Percentiles rank a stretch among this genome's conserved stretches.
These are phyloP conservation scores for Pholiota adiposa DNA, from an alignment of 1,284 basidiomycete species.

Conservation along the genomic window DNA sequence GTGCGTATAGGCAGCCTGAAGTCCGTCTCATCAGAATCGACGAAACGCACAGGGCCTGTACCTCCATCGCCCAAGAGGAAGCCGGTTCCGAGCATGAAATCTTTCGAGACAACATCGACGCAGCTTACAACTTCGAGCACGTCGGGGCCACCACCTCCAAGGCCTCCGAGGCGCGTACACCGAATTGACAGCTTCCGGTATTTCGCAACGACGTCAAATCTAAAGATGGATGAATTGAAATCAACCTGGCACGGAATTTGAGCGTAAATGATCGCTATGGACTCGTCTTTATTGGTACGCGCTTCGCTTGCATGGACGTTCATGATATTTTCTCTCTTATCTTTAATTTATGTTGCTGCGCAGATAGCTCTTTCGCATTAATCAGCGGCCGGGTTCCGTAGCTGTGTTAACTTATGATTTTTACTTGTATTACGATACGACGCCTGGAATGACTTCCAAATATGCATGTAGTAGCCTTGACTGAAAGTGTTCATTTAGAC, in stretches of 20 bases:
- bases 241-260: constrained; percentile 25
- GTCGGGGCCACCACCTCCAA: not conserved
- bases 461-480: too few relatives aligned
- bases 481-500: too few relatives aligned
- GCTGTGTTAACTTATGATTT: not conserved
- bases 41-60: not conserved
- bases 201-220: constrained; percentile 15
- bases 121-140: not conserved
- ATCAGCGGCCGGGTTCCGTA: constrained; percentile 2
- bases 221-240: constrained; percentile 19
- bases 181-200: constrained; percentile 16
- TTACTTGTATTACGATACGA: not conserved
- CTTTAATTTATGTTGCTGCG: not conserved
- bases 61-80: constrained; percentile 6
- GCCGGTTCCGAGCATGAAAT: constrained; percentile 8
- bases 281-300: not conserved
- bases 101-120: constrained; percentile 7
- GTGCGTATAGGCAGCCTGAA: constrained; percentile 10
- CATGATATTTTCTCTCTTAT: not conserved
- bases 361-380: not conserved
- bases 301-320: not conserved
- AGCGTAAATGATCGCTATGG: not conserved
- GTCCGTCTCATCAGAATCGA: not conserved
- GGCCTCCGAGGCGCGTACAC: constrained; percentile 1
- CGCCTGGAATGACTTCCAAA: too few relatives aligned